These are phyloP conservation scores for Dalbergia oliveri DNA, from an alignment of 306 rosid species.

Conservation along the genomic window DNA sequence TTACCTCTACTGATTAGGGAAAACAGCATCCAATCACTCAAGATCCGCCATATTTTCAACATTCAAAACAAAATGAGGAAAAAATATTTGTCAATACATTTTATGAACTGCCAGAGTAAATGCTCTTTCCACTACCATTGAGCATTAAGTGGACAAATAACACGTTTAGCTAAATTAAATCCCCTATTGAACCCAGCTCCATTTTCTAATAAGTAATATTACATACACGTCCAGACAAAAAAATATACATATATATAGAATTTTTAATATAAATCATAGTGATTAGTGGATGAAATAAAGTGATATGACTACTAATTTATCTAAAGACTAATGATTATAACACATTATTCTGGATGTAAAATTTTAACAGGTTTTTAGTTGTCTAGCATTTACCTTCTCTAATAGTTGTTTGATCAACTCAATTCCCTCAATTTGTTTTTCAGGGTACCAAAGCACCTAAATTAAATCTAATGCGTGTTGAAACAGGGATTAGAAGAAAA, in stretches of 20 bases:
- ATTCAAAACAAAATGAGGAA: background rate
- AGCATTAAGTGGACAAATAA: background rate
- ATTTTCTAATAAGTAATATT: too few relatives aligned
- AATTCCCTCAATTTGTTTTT: background rate
- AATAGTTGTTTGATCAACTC: background rate
- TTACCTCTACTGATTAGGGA: background rate
- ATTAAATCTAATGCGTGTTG: too few relatives aligned
- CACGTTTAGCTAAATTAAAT: background rate
- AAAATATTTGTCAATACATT: background rate
- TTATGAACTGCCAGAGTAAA: background rate
- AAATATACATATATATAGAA: too few relatives aligned
- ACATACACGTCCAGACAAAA: too few relatives aligned
- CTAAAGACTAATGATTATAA: too few relatives aligned
- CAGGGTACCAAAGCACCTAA: background rate
- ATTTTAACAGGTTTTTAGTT: too few relatives aligned
- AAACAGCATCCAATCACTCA: conserved; percentile 24
- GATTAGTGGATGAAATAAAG: too few relatives aligned
- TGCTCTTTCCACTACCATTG: background rate
- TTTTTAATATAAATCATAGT: too few relatives aligned
- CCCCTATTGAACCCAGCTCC: background rate
- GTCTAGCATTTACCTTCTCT: background rate
- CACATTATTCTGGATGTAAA: too few relatives aligned
- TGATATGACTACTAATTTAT: too few relatives aligned
- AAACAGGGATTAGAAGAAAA: too few relatives aligned
- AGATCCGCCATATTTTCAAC: background rate